A percentile compares a stretch with the other conserved stretches of the same genome.
These are phyloP conservation scores for Fusarium sp. DNA, from an alignment of 2,329 filamentous ascomycete species.

Conservation along the genomic window DNA sequence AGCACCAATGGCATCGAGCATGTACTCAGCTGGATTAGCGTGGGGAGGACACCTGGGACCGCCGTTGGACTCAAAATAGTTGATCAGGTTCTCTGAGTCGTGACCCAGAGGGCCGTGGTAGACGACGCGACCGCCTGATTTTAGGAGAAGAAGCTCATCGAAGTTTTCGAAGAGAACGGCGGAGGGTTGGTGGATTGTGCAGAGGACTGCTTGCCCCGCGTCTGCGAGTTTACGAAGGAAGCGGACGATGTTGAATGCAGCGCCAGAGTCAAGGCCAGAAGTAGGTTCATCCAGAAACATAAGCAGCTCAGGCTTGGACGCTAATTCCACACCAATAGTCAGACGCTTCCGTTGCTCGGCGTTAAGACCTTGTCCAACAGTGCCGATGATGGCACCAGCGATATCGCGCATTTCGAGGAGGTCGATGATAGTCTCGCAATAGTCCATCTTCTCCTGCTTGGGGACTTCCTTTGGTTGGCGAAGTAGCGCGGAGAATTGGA, in stretches of 20 bases:
- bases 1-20: constrained; percentile 71
- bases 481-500: constrained; percentile 75
- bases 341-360: constrained; percentile 70
- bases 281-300: constrained; percentile 75
- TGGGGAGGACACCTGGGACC: constrained; percentile 61
- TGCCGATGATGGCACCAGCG: constrained; percentile 74
- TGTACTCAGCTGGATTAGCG: constrained; percentile 68
- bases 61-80: constrained; percentile 67
- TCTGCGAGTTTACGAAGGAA: constrained; percentile 73
- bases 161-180: constrained; percentile 69
- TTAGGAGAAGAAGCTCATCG: constrained; percentile 67
- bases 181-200: constrained; percentile 72
- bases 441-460: constrained; percentile 73
- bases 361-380: constrained; percentile 70
- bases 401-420: constrained; percentile 77
- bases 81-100: constrained; percentile 61
- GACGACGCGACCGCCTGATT: constrained; percentile 65
- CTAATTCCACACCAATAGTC: constrained; percentile 69
- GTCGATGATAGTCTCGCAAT: constrained; percentile 77
- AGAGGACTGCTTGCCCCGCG: constrained; percentile 70
- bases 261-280: constrained; percentile 69
- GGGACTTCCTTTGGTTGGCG: constrained; percentile 71
- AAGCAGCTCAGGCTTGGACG: constrained; percentile 69
- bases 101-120: constrained; percentile 68
- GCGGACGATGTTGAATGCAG: constrained; percentile 72